Base-by-base conservation (phyloP, 2,329 filamentous ascomycete genomes). In the Calonectria pauciramosa region DNA sequence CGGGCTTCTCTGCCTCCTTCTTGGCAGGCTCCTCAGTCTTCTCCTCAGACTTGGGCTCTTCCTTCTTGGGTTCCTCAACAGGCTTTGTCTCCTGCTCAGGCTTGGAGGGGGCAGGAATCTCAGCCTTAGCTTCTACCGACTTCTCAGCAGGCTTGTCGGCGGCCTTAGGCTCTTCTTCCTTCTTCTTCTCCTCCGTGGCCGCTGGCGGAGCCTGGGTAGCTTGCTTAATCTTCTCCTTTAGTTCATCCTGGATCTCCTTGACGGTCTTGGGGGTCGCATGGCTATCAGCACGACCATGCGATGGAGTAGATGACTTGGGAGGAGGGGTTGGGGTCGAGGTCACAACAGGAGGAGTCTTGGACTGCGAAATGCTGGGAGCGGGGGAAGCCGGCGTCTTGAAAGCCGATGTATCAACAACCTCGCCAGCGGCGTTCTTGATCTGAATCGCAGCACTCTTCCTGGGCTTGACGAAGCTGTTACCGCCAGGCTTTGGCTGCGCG, bases 361-460 rank as follows among this genome's bases (percentile, higher is more conserved):
- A 88, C 71, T 87, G 86, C 67, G 90, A 88, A n/a, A 84, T 86
- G 82, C 87, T 87, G 0, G 91, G 88, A 4, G 89, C 89, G 8
- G 92, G 90, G 2, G 91, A 91, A 2, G 89, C 86, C 4, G 91
- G 90, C 0, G 90, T 84, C 83, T 91, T 92, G 75, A 91, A 86
- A 70, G 86, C 91, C 83, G 87, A 94, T 87, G 89, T 90, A 79
- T 95, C 92, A 16, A 98, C 88, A 36, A 92, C 91, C 82, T 97
- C 95, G 76, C 95, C 96, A 71, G 93, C 90, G 36, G 93, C 90
- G 81, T 95, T 95, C 89, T 95, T 97, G 88, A 98, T 98, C 64
- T 93, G 89, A 78, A 98, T 94, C 1, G 94, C 93, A 63, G 92
- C 93, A 85, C 91, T 95, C 88, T 94, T 95, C 83, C 88, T 89